A percentile compares a stretch with the other conserved stretches of the same genome.
Conservation (phyloP, 2,329 filamentous ascomycete species). For the Fusarium sp. region DNA sequence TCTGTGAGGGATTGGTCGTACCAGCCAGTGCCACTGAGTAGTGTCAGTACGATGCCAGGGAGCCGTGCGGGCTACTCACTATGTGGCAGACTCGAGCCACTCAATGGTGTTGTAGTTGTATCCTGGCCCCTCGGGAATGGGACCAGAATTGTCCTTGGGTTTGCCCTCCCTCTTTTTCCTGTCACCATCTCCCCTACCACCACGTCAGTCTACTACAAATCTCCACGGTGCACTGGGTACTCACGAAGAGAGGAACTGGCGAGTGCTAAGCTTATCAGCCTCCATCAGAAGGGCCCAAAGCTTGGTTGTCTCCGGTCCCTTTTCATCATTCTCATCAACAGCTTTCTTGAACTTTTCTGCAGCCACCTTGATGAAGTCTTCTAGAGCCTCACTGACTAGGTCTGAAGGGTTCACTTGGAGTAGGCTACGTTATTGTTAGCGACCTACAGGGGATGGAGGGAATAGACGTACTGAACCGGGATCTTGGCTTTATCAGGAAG, state of each 20-base stretch:
- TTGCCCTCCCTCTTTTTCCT: background rate
- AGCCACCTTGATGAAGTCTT: background rate
- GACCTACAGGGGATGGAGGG: fast-evolving
- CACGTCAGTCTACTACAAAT: background rate
- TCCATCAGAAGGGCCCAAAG: conserved; percentile 23
- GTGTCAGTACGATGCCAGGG: background rate
- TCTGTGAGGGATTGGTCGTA: conserved; percentile 35
- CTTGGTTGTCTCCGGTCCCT: background rate
- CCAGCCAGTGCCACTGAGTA: conserved; percentile 27
- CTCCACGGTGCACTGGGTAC: background rate
- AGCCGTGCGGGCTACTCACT: background rate
- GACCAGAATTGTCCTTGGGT: background rate
- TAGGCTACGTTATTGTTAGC: background rate
- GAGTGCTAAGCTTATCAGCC: conserved; percentile 25
- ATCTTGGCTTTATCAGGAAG: conserved; percentile 9
- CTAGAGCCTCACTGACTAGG: background rate
- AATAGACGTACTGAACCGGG: background rate
- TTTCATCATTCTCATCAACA: background rate
- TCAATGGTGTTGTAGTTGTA: conserved; percentile 38
- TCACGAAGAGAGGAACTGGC: conserved; percentile 35
- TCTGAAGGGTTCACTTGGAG: background rate
- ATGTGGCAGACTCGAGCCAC: conserved; percentile 35
- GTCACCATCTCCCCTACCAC: background rate
- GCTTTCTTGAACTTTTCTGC: background rate
- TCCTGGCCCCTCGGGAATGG: background rate